Evolutionary conservation across 257 asterid genomes (phyloP).

Genomic region (Penstemon davidsonii): DNA sequence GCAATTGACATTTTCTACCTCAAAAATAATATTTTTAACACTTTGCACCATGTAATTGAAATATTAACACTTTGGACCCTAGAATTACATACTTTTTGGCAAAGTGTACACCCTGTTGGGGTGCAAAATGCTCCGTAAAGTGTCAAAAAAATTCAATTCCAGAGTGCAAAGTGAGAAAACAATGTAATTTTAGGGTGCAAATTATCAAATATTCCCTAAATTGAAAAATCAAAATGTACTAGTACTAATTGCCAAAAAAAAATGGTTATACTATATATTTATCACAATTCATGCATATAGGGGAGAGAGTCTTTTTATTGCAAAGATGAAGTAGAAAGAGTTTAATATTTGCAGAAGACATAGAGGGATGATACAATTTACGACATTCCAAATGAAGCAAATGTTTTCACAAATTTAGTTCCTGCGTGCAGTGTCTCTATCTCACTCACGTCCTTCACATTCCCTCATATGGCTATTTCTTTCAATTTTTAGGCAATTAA

Average conservation of each 20-base stretch:
- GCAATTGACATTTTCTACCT: not conserved
- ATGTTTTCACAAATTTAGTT: slow-evolving; percentile 46
- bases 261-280: not conserved
- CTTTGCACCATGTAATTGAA: too few relatives aligned
- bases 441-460: slow-evolving; percentile 34
- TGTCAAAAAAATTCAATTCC: too few relatives aligned
- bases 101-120: too few relatives aligned
- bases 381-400: slow-evolving; percentile 45
- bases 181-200: too few relatives aligned
- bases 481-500: slow-evolving; percentile 31
- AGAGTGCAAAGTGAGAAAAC: too few relatives aligned
- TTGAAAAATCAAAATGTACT: not conserved
- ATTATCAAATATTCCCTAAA: not conserved
- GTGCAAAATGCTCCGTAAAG: too few relatives aligned
- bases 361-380: slow-evolving; percentile 19
- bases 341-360: slow-evolving; percentile 34
- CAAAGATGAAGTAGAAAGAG: slow-evolving; percentile 30
- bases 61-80: too few relatives aligned
- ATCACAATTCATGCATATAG: slow-evolving; percentile 4
- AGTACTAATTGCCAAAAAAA: not conserved
- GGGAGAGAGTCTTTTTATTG: not conserved
- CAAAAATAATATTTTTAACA: too few relatives aligned
- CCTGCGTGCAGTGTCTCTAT: slow-evolving; percentile 35
- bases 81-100: too few relatives aligned
- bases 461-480: slow-evolving; percentile 27